phyloP scores from a whole-genome alignment of 352 stramenopile species.

The Saprolegnia parasitica region DNA sequence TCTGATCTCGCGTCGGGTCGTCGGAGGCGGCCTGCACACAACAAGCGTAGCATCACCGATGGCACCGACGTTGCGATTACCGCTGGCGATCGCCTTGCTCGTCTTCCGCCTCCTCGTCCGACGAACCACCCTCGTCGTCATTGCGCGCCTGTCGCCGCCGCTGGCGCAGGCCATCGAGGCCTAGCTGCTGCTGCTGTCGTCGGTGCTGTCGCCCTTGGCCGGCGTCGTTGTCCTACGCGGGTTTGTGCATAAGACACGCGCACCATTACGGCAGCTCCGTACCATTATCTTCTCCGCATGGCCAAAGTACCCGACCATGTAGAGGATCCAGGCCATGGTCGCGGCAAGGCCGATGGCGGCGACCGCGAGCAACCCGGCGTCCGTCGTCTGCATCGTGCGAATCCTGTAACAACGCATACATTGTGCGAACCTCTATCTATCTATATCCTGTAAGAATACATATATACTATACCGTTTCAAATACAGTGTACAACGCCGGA shows the following conservation, averaged over 20 bases:
- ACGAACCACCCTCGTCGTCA: conserved; percentile 30
- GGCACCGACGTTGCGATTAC: background rate
- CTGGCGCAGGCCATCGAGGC: background rate
- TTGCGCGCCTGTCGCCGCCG: background rate
- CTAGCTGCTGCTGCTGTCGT: background rate
- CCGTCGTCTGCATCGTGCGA: conserved; percentile 42
- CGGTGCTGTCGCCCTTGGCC: background rate
- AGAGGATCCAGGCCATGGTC: conserved; percentile 55
- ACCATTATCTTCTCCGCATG: conserved; percentile 34
- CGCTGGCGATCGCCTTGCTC: conserved; percentile 34
- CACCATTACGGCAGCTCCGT: background rate
- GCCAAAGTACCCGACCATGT: conserved; percentile 60
- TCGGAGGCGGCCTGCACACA: conserved; percentile 13
- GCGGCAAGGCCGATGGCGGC: conserved; percentile 45
- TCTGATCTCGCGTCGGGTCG: conserved; percentile 73
- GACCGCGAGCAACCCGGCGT: conserved; percentile 50
- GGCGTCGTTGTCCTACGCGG: background rate
- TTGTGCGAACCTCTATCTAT: background rate
- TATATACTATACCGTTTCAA: too few relatives aligned
- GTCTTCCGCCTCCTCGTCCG: conserved; percentile 29
- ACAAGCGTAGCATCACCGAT: background rate
- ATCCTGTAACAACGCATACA: background rate
- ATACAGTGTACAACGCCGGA: too few relatives aligned
- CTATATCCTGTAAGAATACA: too few relatives aligned
- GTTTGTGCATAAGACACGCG: background rate